These are phyloP conservation scores for Yamadazyma conglobata DNA, from an alignment of 1,139 yeast genomes.

Conservation along the genomic window DNA sequence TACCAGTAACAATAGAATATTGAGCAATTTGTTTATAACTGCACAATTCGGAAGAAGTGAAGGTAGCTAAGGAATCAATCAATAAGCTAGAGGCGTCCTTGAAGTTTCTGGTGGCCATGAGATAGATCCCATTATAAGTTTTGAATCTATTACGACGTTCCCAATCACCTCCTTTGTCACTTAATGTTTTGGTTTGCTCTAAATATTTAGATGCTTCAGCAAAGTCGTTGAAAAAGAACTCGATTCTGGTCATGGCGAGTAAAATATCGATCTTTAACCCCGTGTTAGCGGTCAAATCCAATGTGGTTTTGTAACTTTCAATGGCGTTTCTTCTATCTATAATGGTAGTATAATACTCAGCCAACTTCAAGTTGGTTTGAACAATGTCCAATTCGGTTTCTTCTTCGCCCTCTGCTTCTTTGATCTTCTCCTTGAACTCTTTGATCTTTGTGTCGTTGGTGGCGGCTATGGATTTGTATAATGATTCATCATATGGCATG, in stretches of 20 bases:
- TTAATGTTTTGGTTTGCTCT: slow-evolving; percentile 67
- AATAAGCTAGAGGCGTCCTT: slow-evolving; percentile 76
- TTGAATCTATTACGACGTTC: slow-evolving; percentile 94
- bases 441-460: slow-evolving; percentile 55
- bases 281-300: slow-evolving; percentile 76
- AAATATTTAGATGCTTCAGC: slow-evolving; percentile 66
- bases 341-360: slow-evolving; percentile 82
- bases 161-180: slow-evolving; percentile 99
- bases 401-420: slow-evolving; percentile 78
- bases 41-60: slow-evolving; percentile 91
- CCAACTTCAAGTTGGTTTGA: slow-evolving; percentile 73
- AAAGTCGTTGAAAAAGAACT: slow-evolving; percentile 82
- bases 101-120: slow-evolving; percentile 82
- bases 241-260: slow-evolving; percentile 78
- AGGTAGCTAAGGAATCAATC: slow-evolving; percentile 90
- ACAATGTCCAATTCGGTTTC: slow-evolving; percentile 86
- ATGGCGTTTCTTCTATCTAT: slow-evolving; percentile 80
- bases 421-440: slow-evolving; percentile 59
- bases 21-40: slow-evolving; percentile 88
- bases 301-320: slow-evolving; percentile 67
- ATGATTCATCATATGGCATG: slow-evolving; percentile 55
- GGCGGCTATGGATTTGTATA: slow-evolving; percentile 49
- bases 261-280: slow-evolving; percentile 88
- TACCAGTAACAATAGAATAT: slow-evolving; percentile 84
- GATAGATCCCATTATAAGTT: slow-evolving; percentile 83